phyloP scores from a whole-genome alignment of 139 green algal species.

The Gonium pectorale region DNA sequence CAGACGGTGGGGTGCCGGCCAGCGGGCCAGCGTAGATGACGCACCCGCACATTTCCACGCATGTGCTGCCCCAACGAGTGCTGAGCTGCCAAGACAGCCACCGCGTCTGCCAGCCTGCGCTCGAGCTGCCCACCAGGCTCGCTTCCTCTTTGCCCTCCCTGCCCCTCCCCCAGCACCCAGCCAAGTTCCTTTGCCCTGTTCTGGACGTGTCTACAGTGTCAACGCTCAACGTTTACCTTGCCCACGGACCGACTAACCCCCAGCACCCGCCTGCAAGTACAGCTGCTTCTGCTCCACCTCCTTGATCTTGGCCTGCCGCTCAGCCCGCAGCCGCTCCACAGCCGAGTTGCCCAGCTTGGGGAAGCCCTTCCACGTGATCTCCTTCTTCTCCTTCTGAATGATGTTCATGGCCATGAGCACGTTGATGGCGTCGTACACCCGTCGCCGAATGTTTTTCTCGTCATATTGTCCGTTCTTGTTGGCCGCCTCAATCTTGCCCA shows the following conservation, averaged over 20 bases:
- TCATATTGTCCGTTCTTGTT: constrained; percentile 39
- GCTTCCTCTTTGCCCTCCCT: no score
- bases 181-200: no score
- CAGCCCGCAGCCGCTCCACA: constrained; percentile 52
- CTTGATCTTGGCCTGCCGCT: constrained; percentile 49
- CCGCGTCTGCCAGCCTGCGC: no score
- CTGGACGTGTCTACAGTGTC: no score
- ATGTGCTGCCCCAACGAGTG: no score
- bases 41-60: no score
- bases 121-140: no score
- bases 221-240: background rate
- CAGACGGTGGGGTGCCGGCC: background rate
- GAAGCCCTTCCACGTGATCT: constrained; percentile 65
- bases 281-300: constrained; percentile 64
- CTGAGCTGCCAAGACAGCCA: no score
- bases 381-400: constrained; percentile 95
- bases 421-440: constrained; percentile 99
- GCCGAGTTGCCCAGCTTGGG: constrained; percentile 38
- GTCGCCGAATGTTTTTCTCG: constrained; percentile 64
- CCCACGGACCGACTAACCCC: background rate
- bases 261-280: constrained; percentile 56
- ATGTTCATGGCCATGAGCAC: constrained; percentile 96
- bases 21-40: no score
- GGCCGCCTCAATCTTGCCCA: constrained; percentile 45
- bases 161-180: no score